These are phyloP conservation scores for Kickxella alabastrina DNA, from an alignment of 192 early-diverging fungal species.

Conservation along the genomic window DNA sequence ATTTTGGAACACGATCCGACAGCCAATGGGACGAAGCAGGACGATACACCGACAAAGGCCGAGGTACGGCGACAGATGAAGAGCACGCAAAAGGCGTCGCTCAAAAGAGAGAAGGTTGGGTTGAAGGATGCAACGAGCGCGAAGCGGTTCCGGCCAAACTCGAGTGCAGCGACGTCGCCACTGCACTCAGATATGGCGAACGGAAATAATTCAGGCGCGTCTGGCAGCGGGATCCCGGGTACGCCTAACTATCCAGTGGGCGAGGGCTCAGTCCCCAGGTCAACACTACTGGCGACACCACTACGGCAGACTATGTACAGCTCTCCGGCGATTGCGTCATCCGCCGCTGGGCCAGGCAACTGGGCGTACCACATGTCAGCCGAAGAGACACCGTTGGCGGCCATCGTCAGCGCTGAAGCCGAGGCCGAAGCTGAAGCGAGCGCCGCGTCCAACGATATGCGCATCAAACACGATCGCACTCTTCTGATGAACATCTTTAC, in stretches of 20 bases:
- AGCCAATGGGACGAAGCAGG: constrained; percentile 46
- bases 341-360: background rate
- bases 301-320: constrained; percentile 24
- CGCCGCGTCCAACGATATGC: constrained; percentile 2
- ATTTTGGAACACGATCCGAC: constrained; percentile 76
- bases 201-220: constrained; percentile 6
- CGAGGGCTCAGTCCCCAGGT: constrained; percentile 3
- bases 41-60: constrained; percentile 58
- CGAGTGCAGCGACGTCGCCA: constrained; percentile 41
- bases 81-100: constrained; percentile 18
- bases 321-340: constrained; percentile 10
- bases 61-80: constrained; percentile 33
- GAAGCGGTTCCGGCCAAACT: constrained; percentile 17
- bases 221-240: constrained; percentile 20
- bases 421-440: background rate
- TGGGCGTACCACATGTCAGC: constrained; percentile 9
- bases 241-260: constrained; percentile 18
- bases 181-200: constrained; percentile 32
- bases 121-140: background rate
- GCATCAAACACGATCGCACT: constrained; percentile 62
- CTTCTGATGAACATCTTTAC: constrained; percentile 84
- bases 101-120: constrained; percentile 13
- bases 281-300: constrained; percentile 11
- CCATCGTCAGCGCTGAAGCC: constrained; percentile 13
- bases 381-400: constrained; percentile 35